Base-by-base conservation (phyloP, 768 basidiomycete species). In the Hortiboletus campestris region DNA sequence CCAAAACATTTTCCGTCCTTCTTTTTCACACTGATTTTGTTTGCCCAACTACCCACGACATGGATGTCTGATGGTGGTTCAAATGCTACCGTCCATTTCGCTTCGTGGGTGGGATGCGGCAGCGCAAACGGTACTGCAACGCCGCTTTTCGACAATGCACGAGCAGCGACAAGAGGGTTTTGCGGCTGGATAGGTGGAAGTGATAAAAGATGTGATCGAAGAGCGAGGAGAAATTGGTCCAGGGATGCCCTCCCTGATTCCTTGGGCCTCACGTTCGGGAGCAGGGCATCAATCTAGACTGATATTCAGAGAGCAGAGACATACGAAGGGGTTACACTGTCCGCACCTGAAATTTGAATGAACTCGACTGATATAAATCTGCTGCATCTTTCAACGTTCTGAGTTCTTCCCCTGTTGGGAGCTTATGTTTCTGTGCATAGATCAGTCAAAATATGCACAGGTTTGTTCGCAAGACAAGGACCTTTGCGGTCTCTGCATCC, bases 81-180 rank as follows among this genome's bases (percentile, higher is more conserved):
- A 63, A 89, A 97, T 0, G 84, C 79, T 20, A 97, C 85, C 48
- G 85, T 93, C 94, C 94, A 97, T 53, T 94, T 93, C 0, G 86
- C 84, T 35, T 91, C 89, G 66, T 88, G 82, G 0, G 84, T 78
- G 0, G 91, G 91, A 22, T 82, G 74, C 0, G 93, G 92, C 1
- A 79, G 64, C 1, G 84, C 79, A 64, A 86, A 91, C 0, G 89
- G 87, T 0, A 93, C 81, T 3, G 83, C 75, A 11, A 91, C 69
- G 7, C 80, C 78, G 43, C 78, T 77, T 55, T 82, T 79, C 16
- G 79, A 68, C 42, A 89, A 72, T 31, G 73, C 67, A 29, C 80
- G 75, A 38, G 86, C 75, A 3, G 86, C 94, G 46, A 78, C 74
- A 4, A 91, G 73, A 9, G 93, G 91, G 57, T 89, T 81, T 56